These are phyloP conservation scores for Persicaria maculosa DNA, from an alignment of 148 eudicot genomes.

Conservation along the genomic window DNA sequence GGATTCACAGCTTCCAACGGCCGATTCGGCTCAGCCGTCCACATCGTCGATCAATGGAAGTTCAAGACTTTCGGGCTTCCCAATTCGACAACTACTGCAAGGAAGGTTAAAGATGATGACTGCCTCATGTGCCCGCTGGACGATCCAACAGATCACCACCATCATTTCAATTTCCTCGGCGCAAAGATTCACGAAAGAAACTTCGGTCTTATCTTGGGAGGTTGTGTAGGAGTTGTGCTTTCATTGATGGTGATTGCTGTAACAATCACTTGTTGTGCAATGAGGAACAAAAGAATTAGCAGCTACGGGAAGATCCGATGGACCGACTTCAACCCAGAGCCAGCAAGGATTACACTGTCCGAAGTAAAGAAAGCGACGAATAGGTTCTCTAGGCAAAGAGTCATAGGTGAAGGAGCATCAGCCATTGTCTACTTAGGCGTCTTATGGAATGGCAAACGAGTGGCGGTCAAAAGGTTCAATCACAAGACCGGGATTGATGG, in stretches of 20 bases:
- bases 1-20: constrained; percentile 39
- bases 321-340: constrained; percentile 15
- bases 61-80: constrained; percentile 38
- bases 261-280: constrained; percentile 8
- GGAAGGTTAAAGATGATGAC: constrained; percentile 16
- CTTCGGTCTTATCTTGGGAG: constrained; percentile 20
- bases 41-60: constrained; percentile 33
- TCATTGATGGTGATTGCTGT: constrained; percentile 13
- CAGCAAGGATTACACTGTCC: constrained; percentile 23
- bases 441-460: constrained; percentile 14
- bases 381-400: constrained; percentile 21
- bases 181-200: constrained; percentile 10
- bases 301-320: constrained; percentile 20
- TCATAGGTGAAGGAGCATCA: constrained; percentile 31
- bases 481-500: constrained; percentile 23
- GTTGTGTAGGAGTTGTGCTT: constrained; percentile 7
- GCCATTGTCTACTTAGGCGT: constrained; percentile 28
- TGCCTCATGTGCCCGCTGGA: constrained; percentile 35
- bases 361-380: constrained; percentile 27
- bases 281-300: constrained; percentile 25
- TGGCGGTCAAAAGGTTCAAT: constrained; percentile 31
- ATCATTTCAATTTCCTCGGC: constrained; percentile 4
- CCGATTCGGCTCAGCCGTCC: constrained; percentile 24
- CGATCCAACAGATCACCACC: neutral
- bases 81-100: constrained; percentile 18